Conservation (phyloP, 2,329 filamentous ascomycete genomes). For the Fusarium protoensiforme region DNA sequence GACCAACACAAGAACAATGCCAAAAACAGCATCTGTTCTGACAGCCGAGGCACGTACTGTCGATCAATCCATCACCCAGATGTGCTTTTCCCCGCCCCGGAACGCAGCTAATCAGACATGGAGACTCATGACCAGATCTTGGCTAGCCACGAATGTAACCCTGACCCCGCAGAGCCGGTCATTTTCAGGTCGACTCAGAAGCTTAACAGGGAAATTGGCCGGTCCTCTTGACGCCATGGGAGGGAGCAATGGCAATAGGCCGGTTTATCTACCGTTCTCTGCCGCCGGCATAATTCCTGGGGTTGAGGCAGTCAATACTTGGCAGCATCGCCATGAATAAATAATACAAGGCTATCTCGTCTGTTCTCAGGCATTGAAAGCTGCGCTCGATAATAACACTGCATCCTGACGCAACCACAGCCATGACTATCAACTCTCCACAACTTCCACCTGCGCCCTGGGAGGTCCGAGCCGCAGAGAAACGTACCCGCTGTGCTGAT, state of each 20-base stretch:
- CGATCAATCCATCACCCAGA: too few species aligned
- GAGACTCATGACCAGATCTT: not conserved
- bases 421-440: not conserved
- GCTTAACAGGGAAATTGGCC: not conserved
- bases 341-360: not conserved
- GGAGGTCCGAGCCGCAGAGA: conserved; percentile 1
- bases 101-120: not conserved
- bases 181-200: not conserved
- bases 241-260: not conserved
- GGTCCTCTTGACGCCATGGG: not conserved
- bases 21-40: not conserved
- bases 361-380: not conserved
- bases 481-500: not conserved
- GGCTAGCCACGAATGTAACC: not conserved
- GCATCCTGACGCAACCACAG: not conserved
- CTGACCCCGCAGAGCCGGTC: not conserved
- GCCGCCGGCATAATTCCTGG: not conserved
- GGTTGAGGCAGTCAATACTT: not conserved
- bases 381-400: not conserved
- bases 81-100: not conserved
- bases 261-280: not conserved
- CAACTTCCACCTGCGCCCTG: not conserved
- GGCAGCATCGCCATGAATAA: not conserved
- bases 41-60: not conserved
- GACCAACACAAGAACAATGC: too few species aligned